phyloP scores from a whole-genome alignment of 176 grass and related monocot genomes.

The Eragrostis curvula region DNA sequence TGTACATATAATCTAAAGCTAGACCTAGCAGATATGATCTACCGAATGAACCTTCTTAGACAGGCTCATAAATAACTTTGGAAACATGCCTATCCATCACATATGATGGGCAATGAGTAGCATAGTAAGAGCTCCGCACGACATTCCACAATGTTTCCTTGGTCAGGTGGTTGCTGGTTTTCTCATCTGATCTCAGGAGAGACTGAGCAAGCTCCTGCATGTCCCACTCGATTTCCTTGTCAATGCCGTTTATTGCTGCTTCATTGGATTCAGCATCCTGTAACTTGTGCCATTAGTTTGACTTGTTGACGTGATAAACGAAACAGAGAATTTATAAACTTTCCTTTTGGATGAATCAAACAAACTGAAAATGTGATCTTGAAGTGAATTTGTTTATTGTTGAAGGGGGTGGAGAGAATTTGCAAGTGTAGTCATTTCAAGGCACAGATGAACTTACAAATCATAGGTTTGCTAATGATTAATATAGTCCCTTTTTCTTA shows the following conservation, averaged over 20 bases:
- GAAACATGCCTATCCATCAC: constrained; percentile 48
- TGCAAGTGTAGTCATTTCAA: neutral
- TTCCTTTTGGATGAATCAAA: neutral
- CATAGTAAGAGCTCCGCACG: constrained; percentile 60
- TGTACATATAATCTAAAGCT: neutral
- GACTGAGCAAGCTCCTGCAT: constrained; percentile 55
- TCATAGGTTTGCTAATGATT: neutral
- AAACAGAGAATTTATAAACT: no score
- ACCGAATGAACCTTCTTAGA: neutral
- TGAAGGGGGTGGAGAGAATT: neutral
- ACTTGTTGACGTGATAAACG: neutral
- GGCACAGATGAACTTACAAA: neutral
- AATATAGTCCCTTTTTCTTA: neutral
- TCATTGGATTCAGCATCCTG: constrained; percentile 20
- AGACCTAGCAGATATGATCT: neutral
- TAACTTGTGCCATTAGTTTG: neutral
- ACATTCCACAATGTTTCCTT: constrained; percentile 56
- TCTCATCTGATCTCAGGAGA: constrained; percentile 15
- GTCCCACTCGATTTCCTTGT: constrained; percentile 31
- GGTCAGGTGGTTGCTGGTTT: constrained; percentile 2
- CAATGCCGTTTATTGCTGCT: neutral
- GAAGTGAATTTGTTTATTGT: neutral
- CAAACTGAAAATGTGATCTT: neutral
- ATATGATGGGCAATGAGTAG: constrained; percentile 33
- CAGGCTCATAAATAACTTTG: constrained; percentile 49